These are phyloP conservation scores for Pestalotiopsis sp. DNA, from an alignment of 2,329 filamentous ascomycete species.

Conservation along the genomic window DNA sequence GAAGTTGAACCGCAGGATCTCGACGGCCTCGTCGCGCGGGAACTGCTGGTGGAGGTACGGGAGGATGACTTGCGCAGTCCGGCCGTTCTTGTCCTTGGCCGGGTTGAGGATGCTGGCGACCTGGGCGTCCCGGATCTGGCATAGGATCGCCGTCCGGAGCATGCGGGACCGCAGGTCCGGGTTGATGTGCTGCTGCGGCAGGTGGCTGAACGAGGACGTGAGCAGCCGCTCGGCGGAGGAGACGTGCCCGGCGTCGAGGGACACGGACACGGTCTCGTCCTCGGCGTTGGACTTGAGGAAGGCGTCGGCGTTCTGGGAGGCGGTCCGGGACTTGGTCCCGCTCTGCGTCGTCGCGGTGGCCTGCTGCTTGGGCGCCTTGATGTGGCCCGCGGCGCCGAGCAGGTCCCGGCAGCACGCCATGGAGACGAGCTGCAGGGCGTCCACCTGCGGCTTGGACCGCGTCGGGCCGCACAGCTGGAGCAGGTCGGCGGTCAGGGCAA, in stretches of 20 bases:
- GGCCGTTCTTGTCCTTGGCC: slow-evolving; percentile 62
- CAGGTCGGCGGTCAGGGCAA: slow-evolving; percentile 58
- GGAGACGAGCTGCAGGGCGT: slow-evolving; percentile 63
- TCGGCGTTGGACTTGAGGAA: slow-evolving; percentile 57
- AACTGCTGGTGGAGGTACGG: slow-evolving; percentile 75
- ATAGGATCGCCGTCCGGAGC: slow-evolving; percentile 79
- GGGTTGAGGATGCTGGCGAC: slow-evolving; percentile 82
- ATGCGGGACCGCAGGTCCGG: slow-evolving; percentile 72
- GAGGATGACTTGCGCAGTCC: slow-evolving; percentile 72
- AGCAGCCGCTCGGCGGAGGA: slow-evolving; percentile 64
- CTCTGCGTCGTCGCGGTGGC: slow-evolving; percentile 32
- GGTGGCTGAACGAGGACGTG: slow-evolving; percentile 57
- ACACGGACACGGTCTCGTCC: slow-evolving; percentile 29
- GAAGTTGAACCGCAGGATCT: slow-evolving; percentile 68
- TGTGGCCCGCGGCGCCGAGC: slow-evolving; percentile 53
- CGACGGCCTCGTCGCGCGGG: slow-evolving; percentile 64
- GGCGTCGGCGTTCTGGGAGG: slow-evolving; percentile 68
- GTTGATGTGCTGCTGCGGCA: slow-evolving; percentile 70
- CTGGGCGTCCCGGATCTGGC: slow-evolving; percentile 70
- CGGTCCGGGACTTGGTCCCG: slow-evolving; percentile 41
- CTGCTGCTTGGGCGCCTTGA: slow-evolving; percentile 41
- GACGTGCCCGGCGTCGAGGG: slow-evolving; percentile 48
- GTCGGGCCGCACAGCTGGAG: slow-evolving; percentile 65
- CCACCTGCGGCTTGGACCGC: slow-evolving; percentile 66
- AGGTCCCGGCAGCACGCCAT: slow-evolving; percentile 76